Evolutionary conservation across 257 asterid species (phyloP).

Genomic region (Coffea canephora): DNA sequence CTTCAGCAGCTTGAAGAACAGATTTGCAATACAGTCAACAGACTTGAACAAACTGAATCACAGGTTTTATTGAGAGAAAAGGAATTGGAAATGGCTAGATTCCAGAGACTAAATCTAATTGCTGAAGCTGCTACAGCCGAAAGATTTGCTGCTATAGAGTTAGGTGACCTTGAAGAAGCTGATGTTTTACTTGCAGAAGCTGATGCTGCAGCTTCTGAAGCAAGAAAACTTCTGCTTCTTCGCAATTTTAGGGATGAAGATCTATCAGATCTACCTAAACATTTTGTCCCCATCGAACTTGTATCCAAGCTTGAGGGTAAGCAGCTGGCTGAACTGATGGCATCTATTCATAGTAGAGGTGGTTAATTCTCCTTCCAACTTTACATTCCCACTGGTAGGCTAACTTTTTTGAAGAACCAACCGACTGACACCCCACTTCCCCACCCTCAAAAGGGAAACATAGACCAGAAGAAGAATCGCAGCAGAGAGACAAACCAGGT

Average conservation of each 20-base stretch:
- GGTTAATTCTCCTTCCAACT: neutral
- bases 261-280: constrained; percentile 20
- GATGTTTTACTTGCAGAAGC: constrained; percentile 36
- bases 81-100: constrained; percentile 36
- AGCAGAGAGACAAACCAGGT: neutral
- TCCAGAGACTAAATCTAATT: constrained; percentile 35
- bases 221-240: constrained; percentile 33
- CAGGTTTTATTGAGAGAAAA: constrained; percentile 34
- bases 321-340: constrained; percentile 33
- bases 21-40: constrained; percentile 24
- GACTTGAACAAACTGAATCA: constrained; percentile 35
- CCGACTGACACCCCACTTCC: neutral
- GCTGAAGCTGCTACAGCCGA: constrained; percentile 39
- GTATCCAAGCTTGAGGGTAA: constrained; percentile 35
- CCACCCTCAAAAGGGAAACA: neutral
- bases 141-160: constrained; percentile 45
- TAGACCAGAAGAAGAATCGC: neutral
- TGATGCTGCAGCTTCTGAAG: constrained; percentile 43
- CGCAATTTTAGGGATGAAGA: constrained; percentile 32
- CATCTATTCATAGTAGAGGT: constrained; percentile 16
- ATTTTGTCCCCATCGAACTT: constrained; percentile 40
- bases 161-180: constrained; percentile 46
- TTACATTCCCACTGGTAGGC: neutral
- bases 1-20: constrained; percentile 38
- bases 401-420: neutral